Evolutionary conservation across 2,329 filamentous ascomycete species (phyloP), one percentile per base, ranked within the genome.

Genomic region (Simplicillium sp.): DNA sequence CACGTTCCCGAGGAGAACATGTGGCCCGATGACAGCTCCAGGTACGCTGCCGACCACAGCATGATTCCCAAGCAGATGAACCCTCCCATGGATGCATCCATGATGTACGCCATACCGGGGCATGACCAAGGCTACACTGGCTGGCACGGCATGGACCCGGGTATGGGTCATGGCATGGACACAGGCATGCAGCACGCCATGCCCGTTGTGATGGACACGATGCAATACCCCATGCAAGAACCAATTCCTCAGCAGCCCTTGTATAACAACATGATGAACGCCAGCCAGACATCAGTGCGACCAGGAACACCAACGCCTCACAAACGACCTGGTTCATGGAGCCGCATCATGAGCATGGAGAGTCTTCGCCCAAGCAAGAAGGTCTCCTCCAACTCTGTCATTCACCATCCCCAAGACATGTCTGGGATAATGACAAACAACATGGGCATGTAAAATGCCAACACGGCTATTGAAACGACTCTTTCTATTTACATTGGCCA

Each of bases 271-370:
- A 33, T 39, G 9, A 50, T 55, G 44, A 54, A 49, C 29, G 41
- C 46, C 9, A 52, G 48, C 42, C 51, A 49, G 38, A 14, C 43
- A 29, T 48, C 56, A 3, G 46, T 50, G 25, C 58, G 61, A 6
- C 61, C 61, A 6, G 61, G 58, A 5, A 64, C 61, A 15, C 61
- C 61, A 7, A 57, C 59, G 12, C 61, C 61, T 2, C 53, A 60
- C 41, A 64, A 64, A 44, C 54, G 61, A 41, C 61, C 61, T 16
- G 60, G 56, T 18, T 64, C 61, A 4, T 65, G 61, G 61, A 56
- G 57, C 12, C 58, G 61, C 38, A 50, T 60, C 25, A 50, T 60
- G 16, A 61, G 56, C 47, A 58, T 64, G 45, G 61, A 64, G 44
- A 59, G 54, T 43, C 44, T 63, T 17, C 57, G 60, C 7, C 59